Conservation (phyloP, 176 grass and related monocot genomes). For the Carex pumila region DNA sequence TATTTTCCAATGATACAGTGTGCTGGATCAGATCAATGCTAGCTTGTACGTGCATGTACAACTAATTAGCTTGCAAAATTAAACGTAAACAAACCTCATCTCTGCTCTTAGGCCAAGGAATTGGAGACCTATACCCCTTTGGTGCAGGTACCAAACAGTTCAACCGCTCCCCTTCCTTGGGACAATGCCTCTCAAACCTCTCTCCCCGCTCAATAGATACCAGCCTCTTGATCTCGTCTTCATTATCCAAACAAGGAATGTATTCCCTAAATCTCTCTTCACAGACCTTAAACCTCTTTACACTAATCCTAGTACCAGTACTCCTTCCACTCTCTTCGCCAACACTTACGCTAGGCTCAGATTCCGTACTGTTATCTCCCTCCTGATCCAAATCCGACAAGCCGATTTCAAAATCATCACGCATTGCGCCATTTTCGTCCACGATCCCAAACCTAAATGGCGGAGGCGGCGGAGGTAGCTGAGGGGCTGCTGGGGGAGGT, state of each 20-base stretch:
- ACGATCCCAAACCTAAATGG: slow-evolving; percentile 52
- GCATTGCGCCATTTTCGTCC: slow-evolving; percentile 59
- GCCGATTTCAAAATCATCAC: slow-evolving; percentile 56
- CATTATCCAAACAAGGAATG: slow-evolving; percentile 88
- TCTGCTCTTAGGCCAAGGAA: slow-evolving; percentile 85
- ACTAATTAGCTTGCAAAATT: slow-evolving; percentile 6
- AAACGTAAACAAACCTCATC: slow-evolving; percentile 57
- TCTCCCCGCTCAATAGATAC: slow-evolving; percentile 52
- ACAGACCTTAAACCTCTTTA: slow-evolving; percentile 44
- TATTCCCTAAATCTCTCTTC: slow-evolving; percentile 70
- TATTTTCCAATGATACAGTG: background rate
- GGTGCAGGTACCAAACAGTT: slow-evolving; percentile 64
- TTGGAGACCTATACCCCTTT: slow-evolving; percentile 64
- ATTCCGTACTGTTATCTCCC: slow-evolving; percentile 6
- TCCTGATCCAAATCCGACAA: slow-evolving; percentile 38
- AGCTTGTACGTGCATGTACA: background rate
- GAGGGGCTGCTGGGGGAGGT: background rate
- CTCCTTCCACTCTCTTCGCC: background rate
- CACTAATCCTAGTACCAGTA: slow-evolving; percentile 13
- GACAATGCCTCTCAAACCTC: slow-evolving; percentile 86
- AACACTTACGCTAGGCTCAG: slow-evolving; percentile 2
- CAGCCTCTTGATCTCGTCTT: slow-evolving; percentile 63
- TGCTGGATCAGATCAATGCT: background rate
- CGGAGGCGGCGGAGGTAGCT: background rate
- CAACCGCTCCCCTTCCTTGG: slow-evolving; percentile 48